Conservation (phyloP, 2,329 filamentous ascomycete genomes). For the Cladophialophora immunda region DNA sequence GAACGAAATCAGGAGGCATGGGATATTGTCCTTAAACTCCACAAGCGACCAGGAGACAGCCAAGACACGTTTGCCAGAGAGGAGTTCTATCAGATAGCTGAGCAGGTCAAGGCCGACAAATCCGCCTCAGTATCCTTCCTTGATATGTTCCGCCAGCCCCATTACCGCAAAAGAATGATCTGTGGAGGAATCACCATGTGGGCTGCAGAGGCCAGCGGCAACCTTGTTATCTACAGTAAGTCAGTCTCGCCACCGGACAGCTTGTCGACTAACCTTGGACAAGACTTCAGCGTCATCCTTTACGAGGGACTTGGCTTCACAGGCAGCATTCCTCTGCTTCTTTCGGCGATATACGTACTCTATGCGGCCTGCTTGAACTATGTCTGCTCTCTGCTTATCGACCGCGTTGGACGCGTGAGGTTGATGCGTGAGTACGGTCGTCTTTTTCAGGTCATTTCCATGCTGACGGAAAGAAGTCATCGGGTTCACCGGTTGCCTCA, state of each 20-base stretch:
- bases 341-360: conserved; percentile 8
- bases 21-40: conserved; percentile 52
- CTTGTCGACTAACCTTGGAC: neutral
- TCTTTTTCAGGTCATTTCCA: too few relatives aligned
- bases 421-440: too few relatives aligned
- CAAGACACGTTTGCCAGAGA: neutral
- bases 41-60: conserved; percentile 32
- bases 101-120: conserved; percentile 4
- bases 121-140: too few relatives aligned
- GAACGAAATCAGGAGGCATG: conserved; percentile 56
- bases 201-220: conserved; percentile 5
- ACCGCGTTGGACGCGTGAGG: conserved; percentile 12
- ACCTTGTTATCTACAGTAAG: conserved; percentile 44
- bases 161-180: conserved; percentile 20
- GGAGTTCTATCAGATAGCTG: conserved; percentile 22
- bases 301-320: conserved; percentile 13
- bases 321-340: conserved; percentile 6
- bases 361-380: conserved; percentile 1
- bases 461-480: too few relatives aligned
- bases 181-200: conserved; percentile 18
- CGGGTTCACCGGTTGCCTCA: too few relatives aligned
- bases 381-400: conserved; percentile 6
- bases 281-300: conserved; percentile 18
- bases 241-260: neutral
- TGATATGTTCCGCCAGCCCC: conserved; percentile 11